Evolutionary conservation across 2,329 filamentous ascomycete genomes (phyloP).

Genomic region (Biscogniauxia marginata): DNA sequence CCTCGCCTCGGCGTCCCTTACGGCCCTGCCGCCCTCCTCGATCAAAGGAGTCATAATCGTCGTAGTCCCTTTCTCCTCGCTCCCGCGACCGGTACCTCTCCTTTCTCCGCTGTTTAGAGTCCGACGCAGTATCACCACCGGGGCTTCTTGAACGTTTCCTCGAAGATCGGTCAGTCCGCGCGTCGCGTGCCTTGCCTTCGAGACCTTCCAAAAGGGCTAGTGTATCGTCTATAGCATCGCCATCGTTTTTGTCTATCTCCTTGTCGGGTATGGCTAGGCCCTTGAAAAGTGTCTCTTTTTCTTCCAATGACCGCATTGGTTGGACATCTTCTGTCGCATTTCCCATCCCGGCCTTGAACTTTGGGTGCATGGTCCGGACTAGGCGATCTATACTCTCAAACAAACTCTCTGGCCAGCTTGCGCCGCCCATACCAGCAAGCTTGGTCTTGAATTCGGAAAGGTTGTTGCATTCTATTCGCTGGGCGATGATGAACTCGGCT

Average conservation of each 20-base stretch:
- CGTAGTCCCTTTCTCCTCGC: conserved; percentile 35
- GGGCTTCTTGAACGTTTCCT: conserved; percentile 62
- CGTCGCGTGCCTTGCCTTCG: conserved; percentile 59
- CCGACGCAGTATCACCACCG: conserved; percentile 41
- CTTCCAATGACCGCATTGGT: conserved; percentile 51
- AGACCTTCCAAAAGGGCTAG: conserved; percentile 87
- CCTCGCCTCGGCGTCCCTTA: conserved; percentile 46
- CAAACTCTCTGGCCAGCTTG: conserved; percentile 78
- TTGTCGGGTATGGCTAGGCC: conserved; percentile 85
- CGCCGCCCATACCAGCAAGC: conserved; percentile 74
- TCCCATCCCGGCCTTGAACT: conserved; percentile 64
- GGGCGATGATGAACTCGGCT: conserved; percentile 92
- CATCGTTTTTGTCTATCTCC: conserved; percentile 43
- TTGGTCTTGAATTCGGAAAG: conserved; percentile 73
- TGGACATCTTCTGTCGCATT: conserved; percentile 35
- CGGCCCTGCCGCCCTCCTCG: conserved; percentile 41
- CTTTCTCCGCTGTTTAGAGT: conserved; percentile 37
- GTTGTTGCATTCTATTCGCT: conserved; percentile 72
- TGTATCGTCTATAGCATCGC: conserved; percentile 84
- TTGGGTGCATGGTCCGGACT: conserved; percentile 86
- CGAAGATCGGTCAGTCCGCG: conserved; percentile 40
- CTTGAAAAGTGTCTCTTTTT: conserved; percentile 85
- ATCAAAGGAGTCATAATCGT: conserved; percentile 34
- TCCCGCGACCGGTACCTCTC: conserved; percentile 29
- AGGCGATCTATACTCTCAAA: conserved; percentile 90